Evolutionary conservation across 805 yeast species (phyloP), one percentile per base, ranked within the genome.

Genomic region (Torulaspora microellipsoides): DNA sequence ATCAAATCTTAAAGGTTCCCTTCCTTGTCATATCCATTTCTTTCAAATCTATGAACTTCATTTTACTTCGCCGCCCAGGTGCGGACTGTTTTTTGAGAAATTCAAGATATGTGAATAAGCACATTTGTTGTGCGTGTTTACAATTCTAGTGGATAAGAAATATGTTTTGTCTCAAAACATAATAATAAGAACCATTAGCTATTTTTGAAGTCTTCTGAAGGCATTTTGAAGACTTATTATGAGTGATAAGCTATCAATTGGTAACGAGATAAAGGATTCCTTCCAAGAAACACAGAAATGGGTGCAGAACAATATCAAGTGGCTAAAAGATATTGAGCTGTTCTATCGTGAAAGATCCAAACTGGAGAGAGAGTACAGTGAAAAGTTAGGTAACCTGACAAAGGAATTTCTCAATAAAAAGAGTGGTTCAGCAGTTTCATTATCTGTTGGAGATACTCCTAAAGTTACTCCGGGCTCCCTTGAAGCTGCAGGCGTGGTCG

Each of bases 361-460:
- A 12, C 74, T 93, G 42, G 99, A 93, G 65, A 78, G 75, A 52
- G 98, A 91, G 54, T 89, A 91, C 56, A 73, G 95, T 9, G 67
- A 72, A 13, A 84, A 80, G 52, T 69, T 93, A 43, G 72, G 76
- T 41, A 74, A 75, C 8, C 65, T 93, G 46, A 73, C 87, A 34
- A 67, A 79, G 40, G 86, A 81, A 47, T 85, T 80, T 49, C 80
- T 87, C 54, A 82, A 80, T 46, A 83, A 79, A 63, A 89, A 90
- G 60, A 83, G 95, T 37, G 78, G 79, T 51, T 65, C 72, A 13
- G 71, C 87, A 9, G 77, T 91, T 0, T 62, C 68, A 11, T 65
- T 93, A 25, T 79, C 90, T 34, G 99, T 93, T 2, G 99, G 99
- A 20, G 95, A 87, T 47, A 77, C 77, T 13, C 99, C 99, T 0